A percentile compares a stretch with the other conserved stretches of the same genome.
Conservation (phyloP, 2,329 filamentous ascomycete genomes). For the Zarea fungicola region DNA sequence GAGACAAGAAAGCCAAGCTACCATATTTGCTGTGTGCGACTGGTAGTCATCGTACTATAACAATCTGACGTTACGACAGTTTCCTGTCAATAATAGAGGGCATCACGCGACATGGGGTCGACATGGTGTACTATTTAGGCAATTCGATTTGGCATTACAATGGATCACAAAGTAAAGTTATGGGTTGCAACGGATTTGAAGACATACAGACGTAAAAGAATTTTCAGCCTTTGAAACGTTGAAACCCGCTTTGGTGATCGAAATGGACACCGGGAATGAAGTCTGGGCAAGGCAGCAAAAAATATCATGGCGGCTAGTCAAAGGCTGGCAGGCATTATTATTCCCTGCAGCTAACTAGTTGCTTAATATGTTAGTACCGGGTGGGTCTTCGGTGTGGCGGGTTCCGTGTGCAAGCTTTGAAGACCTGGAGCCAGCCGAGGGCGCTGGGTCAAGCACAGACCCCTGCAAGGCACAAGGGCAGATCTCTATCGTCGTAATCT, state of each 20-base stretch:
- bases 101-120: not conserved
- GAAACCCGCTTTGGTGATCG: not conserved
- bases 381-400: constrained; percentile 3
- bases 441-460: constrained; percentile 5
- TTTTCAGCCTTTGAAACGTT: not conserved
- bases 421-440: constrained; percentile 2
- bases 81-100: not conserved
- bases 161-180: too few species aligned
- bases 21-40: too few species aligned
- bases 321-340: not conserved
- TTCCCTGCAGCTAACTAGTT: not conserved
- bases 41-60: too few species aligned
- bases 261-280: not conserved
- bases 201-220: not conserved
- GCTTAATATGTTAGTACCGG: too few species aligned
- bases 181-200: not conserved
- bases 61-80: too few species aligned
- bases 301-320: not conserved
- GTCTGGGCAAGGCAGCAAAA: not conserved
- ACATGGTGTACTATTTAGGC: not conserved
- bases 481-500: not conserved
- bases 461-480: constrained; percentile 7
- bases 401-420: constrained; percentile 1
- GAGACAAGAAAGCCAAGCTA: too few species aligned
- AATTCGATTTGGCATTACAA: not conserved